A percentile compares a stretch with the other conserved stretches of the same genome.
Evolutionary conservation across 371 early-diverging fungal genomes (phyloP).

Genomic region (Apophysomyces trapeziformis): DNA sequence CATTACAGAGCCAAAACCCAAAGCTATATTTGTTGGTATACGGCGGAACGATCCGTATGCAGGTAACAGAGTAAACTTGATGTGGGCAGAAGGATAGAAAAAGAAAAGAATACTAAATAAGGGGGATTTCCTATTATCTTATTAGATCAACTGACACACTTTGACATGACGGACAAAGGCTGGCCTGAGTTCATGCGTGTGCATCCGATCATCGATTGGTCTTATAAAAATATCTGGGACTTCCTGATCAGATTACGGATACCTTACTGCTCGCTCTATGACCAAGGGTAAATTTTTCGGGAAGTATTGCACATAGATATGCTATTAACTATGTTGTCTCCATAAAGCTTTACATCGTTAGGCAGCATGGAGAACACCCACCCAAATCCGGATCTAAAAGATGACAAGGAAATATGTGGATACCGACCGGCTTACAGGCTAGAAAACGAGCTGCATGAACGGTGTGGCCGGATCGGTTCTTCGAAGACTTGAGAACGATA

Average conservation of each 20-base stretch:
- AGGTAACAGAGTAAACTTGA: conserved; percentile 41
- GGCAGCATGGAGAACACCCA: conserved; percentile 86
- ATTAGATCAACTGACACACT: conserved; percentile 67
- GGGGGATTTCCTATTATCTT: not conserved
- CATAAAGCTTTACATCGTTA: conserved; percentile 88
- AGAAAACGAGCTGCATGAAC: conserved; percentile 69
- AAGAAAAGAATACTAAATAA: not conserved
- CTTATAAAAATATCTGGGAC: conserved; percentile 86
- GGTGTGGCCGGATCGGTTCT: conserved; percentile 70
- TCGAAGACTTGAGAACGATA: conserved; percentile 23
- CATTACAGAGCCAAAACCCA: conserved; percentile 52
- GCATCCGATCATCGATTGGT: conserved; percentile 93
- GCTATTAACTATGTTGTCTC: not conserved
- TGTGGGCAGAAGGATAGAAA: conserved; percentile 1
- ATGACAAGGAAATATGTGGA: conserved; percentile 32
- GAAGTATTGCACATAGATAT: not conserved
- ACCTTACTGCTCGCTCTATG: conserved; percentile 91
- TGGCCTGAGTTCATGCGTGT: conserved; percentile 95
- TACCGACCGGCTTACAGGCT: conserved; percentile 79
- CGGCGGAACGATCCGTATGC: conserved; percentile 92
- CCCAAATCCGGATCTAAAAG: conserved; percentile 76
- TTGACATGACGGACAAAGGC: conserved; percentile 82
- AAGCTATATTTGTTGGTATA: conserved; percentile 91
- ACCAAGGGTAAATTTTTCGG: conserved; percentile 70
- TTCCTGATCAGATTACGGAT: conserved; percentile 71